Conservation (phyloP, 495 filamentous ascomycete genomes). For the Annulohypoxylon stygium region DNA sequence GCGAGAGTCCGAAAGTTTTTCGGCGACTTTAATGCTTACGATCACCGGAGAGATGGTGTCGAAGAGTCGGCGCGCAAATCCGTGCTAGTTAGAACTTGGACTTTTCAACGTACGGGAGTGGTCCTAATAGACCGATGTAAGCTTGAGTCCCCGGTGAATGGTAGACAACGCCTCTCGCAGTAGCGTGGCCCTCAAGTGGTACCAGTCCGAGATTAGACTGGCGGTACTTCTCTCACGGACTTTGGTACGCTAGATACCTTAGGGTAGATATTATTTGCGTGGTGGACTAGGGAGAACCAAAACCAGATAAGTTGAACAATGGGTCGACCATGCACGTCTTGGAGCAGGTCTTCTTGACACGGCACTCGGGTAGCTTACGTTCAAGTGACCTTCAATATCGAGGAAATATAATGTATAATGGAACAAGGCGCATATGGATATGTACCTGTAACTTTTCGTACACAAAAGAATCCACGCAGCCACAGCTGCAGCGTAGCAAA, state of each 20-base stretch:
- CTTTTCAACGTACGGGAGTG: constrained; percentile 1
- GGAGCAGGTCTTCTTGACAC: background rate
- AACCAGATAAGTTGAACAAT: background rate
- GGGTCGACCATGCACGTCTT: background rate
- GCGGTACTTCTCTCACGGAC: background rate
- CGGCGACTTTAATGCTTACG: background rate
- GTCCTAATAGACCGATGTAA: background rate
- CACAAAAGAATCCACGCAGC: background rate
- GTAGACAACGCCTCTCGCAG: constrained; percentile 9
- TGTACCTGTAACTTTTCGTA: constrained; percentile 4
- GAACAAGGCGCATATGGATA: background rate
- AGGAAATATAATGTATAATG: constrained; percentile 12
- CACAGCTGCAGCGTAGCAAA: constrained; percentile 2
- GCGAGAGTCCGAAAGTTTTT: background rate
- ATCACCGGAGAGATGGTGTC: background rate
- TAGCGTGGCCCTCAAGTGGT: constrained; percentile 18
- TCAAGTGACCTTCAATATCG: background rate
- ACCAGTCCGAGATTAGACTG: constrained; percentile 3
- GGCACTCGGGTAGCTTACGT: background rate
- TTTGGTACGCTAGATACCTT: background rate
- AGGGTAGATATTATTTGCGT: background rate
- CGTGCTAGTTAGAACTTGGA: background rate
- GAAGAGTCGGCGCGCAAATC: constrained; percentile 2
- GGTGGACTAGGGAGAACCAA: background rate
- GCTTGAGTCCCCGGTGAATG: constrained; percentile 2